Conservation (phyloP, 75 land plant species). For the Isoetes taiwanensis region DNA sequence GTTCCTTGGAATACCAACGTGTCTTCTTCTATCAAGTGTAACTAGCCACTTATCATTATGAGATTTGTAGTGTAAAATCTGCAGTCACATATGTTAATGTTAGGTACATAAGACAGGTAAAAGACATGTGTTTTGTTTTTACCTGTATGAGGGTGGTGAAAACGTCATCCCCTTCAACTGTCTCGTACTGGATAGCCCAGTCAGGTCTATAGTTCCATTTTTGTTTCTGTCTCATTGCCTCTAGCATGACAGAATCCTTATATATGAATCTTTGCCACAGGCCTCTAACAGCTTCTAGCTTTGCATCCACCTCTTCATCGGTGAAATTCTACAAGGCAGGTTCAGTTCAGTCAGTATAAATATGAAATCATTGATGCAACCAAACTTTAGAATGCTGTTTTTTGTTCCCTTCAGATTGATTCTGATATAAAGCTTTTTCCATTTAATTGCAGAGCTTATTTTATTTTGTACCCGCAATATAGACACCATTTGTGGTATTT, state of each 20-base stretch:
- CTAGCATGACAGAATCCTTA: constrained; percentile 55
- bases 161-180: constrained; percentile 63
- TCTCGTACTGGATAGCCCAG: constrained; percentile 51
- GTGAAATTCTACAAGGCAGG: constrained; percentile 48
- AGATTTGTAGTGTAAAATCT: constrained; percentile 67
- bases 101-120: no score
- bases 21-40: no score
- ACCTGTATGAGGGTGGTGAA: constrained; percentile 87
- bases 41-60: constrained; percentile 79
- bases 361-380: no score
- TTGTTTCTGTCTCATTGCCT: constrained; percentile 61
- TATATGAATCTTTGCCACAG: constrained; percentile 81
- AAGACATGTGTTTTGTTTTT: no score
- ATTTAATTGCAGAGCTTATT: no score
- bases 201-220: constrained; percentile 19
- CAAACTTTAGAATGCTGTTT: no score
- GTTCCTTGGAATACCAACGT: no score
- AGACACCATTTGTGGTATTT: constrained; percentile 54
- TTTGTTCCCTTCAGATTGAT: no score
- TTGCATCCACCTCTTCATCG: constrained; percentile 53
- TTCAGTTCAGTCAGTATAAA: not conserved
- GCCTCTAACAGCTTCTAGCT: constrained; percentile 43
- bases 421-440: no score
- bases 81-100: not conserved
- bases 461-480: constrained; percentile 78